Percentiles rank a stretch among this genome's conserved stretches.
These are phyloP conservation scores for Cardamine occulta DNA, from an alignment of 345 rosid species.

Conservation along the genomic window DNA sequence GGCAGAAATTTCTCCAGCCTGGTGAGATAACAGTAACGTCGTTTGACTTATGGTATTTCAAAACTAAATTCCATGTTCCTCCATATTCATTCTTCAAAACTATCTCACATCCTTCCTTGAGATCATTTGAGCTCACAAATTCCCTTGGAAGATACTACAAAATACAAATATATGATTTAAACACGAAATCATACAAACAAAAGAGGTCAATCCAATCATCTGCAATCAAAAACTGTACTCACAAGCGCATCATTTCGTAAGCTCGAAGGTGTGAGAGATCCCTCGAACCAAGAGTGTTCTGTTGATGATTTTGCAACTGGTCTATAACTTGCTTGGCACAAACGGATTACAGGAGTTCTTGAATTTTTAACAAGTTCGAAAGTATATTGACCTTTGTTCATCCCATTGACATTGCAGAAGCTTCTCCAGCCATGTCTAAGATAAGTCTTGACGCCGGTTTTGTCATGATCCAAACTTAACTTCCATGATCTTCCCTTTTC, in stretches of 20 bases:
- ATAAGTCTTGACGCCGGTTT: background rate
- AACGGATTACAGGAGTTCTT: conserved; percentile 18
- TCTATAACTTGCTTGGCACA: conserved; percentile 20
- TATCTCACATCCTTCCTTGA: conserved; percentile 22
- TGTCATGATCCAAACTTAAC: conserved; percentile 12
- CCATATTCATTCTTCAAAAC: conserved; percentile 33
- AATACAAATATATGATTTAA: background rate
- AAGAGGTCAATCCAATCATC: background rate
- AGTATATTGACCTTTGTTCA: background rate
- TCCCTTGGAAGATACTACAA: conserved; percentile 38
- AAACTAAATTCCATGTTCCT: conserved; percentile 16
- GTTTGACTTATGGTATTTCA: conserved; percentile 4
- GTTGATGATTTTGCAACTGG: background rate
- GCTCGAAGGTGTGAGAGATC: conserved; percentile 28
- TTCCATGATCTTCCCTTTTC: conserved; percentile 39
- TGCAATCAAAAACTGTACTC: background rate
- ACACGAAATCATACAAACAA: conserved; percentile 4
- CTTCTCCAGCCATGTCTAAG: conserved; percentile 34
- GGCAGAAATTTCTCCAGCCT: conserved; percentile 42
- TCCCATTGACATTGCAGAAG: conserved; percentile 36
- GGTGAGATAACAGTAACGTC: conserved; percentile 2
- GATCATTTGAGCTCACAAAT: conserved; percentile 32
- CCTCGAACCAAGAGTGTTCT: conserved; percentile 4
- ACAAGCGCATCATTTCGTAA: conserved; percentile 11
- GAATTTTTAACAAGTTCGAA: conserved; percentile 21